These are phyloP conservation scores for Lonicera japonica DNA, from an alignment of 129 eudicot species.

Conservation along the genomic window DNA sequence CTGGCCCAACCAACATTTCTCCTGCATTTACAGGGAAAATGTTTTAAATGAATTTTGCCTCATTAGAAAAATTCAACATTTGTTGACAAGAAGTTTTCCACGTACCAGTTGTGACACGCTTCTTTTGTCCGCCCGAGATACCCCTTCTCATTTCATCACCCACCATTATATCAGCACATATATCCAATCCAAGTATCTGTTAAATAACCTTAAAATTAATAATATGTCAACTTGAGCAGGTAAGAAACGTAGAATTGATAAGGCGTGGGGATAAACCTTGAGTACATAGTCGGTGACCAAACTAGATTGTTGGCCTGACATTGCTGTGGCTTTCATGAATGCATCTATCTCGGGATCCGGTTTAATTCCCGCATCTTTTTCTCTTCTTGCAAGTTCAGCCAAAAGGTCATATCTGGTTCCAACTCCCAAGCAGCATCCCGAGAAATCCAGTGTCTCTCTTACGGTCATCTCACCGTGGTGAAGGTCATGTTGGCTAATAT, in stretches of 20 bases:
- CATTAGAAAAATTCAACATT: not conserved
- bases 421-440: conserved; percentile 62
- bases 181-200: conserved; percentile 70
- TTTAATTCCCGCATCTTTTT: conserved; percentile 39
- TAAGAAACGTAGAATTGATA: not conserved
- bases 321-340: conserved; percentile 60
- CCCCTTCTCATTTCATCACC: conserved; percentile 86
- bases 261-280: conserved; percentile 28
- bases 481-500: conserved; percentile 52
- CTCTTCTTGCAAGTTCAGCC: conserved; percentile 43
- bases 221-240: not conserved
- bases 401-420: conserved; percentile 57
- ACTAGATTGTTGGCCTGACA: conserved; percentile 55
- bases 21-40: conserved; percentile 29
- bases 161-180: conserved; percentile 64
- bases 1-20: conserved; percentile 89
- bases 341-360: conserved; percentile 63
- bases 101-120: conserved; percentile 68
- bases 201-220: not conserved
- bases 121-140: conserved; percentile 75
- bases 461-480: conserved; percentile 71
- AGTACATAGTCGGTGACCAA: conserved; percentile 52
- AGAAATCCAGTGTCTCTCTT: conserved; percentile 53
- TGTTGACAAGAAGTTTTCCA: not conserved
- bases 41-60: too few species aligned